These are phyloP conservation scores for Phalaenopsis hybrid DNA, from an alignment of 116 monocot genomes.

Conservation along the genomic window DNA sequence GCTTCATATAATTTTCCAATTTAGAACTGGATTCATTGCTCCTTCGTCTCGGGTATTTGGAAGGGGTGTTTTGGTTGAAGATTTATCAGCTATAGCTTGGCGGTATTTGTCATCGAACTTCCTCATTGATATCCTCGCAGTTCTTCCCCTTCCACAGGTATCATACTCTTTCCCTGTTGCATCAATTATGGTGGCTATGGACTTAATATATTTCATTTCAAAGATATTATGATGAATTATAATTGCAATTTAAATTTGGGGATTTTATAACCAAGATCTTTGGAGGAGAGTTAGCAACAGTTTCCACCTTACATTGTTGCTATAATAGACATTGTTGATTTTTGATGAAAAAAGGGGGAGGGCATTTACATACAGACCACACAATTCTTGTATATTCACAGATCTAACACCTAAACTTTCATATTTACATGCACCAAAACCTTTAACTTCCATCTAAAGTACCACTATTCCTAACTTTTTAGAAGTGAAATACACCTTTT, in stretches of 20 bases:
- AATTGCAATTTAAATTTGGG: background rate
- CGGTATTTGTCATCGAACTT: conserved; percentile 64
- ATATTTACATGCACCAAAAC: too few species aligned
- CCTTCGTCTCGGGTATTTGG: conserved; percentile 74
- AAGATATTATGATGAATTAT: background rate
- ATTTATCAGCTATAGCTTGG: conserved; percentile 50
- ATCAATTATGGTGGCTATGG: background rate
- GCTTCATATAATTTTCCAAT: conserved; percentile 76
- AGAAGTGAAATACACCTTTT: too few species aligned
- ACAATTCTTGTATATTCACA: too few species aligned
- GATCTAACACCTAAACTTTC: too few species aligned
- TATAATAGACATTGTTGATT: too few species aligned
- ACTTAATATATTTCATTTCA: background rate
- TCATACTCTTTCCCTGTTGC: background rate
- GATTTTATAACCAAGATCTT: background rate
- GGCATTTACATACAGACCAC: too few species aligned
- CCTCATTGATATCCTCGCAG: conserved; percentile 72
- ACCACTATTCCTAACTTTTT: too few species aligned
- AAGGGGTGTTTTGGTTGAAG: conserved; percentile 73
- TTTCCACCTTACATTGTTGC: too few species aligned
- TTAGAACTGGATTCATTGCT: conserved; percentile 78
- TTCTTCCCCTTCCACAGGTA: conserved; percentile 92
- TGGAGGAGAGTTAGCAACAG: too few species aligned
- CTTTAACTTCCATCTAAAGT: too few species aligned
- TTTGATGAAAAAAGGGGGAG: too few species aligned